Evolutionary conservation across 805 yeast genomes (phyloP), one percentile per base, ranked within the genome.

Genomic region (Metschnikowia shivogae): DNA sequence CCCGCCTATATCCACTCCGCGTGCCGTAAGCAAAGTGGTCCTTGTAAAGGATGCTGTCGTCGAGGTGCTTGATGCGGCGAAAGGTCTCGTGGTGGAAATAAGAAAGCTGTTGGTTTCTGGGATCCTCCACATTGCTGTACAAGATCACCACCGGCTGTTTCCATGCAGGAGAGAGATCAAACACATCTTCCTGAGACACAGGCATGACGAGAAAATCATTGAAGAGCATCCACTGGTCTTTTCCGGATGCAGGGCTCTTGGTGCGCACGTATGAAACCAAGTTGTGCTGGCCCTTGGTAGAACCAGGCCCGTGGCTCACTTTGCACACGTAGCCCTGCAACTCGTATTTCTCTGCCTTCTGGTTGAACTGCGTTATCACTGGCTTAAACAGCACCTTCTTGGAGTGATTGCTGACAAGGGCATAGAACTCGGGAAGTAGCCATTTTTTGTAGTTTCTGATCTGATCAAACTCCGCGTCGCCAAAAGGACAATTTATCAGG

Each of bases 191-290:
- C 54, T 84, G 87, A 1, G 83, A 74, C 0, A 93, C 73, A 20
- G 81, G 82, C 55, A 80, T 77, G 12, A 90, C 98, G 52, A 93
- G 68, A 64, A 92, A 93, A 63, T 93, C 98, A 60, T 93, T 93
- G 62, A 93, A 89, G 59, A 93, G 62, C 57, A 75, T 80, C 99
- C 99, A 93, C 54, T 59, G 59, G 38, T 73, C 73, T 22, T 39
- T 43, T 8, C 48, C 50, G 42, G 46, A 51, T 4, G 52, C 45
- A 3, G 51, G 50, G 3, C 52, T 43, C 12, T 64, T 68, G 4
- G 80, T 65, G 49, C 74, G 74, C 2, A 77, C 73, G 53, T 76
- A 77, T 0, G 89, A 76, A 0, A 86, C 84, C 42, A 84, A 61
- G 54, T 81, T 83, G 56, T 79, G 81, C 20, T 68, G 66, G 3